phyloP scores from a whole-genome alignment of 495 filamentous ascomycete species.

The Diplogelasinospora grovesii region DNA sequence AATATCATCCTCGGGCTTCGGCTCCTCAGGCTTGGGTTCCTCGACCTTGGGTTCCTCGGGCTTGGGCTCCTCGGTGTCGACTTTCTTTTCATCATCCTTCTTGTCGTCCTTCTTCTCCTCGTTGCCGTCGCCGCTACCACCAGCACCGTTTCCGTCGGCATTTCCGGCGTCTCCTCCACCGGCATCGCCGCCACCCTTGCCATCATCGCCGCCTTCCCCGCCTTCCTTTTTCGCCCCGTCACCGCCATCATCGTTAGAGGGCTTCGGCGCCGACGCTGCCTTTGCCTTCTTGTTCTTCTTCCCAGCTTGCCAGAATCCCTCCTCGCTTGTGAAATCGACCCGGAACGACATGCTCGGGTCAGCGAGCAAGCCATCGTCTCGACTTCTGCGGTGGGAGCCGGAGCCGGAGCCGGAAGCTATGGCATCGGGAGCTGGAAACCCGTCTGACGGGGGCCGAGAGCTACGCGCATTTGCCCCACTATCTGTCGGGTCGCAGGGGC shows the following conservation, averaged over 20 bases:
- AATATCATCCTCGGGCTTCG: conserved; percentile 17
- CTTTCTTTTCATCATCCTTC: conserved; percentile 25
- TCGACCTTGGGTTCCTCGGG: conserved; percentile 21
- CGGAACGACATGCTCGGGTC: conserved; percentile 27
- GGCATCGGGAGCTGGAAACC: background rate
- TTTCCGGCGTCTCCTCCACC: conserved; percentile 22
- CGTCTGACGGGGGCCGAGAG: background rate
- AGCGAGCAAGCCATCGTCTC: conserved; percentile 15
- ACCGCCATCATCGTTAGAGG: conserved; percentile 13
- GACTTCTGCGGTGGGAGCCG: conserved; percentile 3
- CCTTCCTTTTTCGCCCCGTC: conserved; percentile 42
- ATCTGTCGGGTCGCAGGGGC: conserved; percentile 11
- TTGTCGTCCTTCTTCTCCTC: conserved; percentile 26
- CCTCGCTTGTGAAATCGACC: conserved; percentile 40
- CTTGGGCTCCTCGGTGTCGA: conserved; percentile 24
- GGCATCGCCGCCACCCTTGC: conserved; percentile 10
- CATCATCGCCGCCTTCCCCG: conserved; percentile 21
- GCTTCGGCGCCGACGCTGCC: conserved; percentile 3
- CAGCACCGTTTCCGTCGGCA: conserved; percentile 19
- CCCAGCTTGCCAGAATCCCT: conserved; percentile 38
- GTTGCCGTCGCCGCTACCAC: conserved; percentile 22
- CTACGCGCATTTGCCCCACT: conserved; percentile 16
- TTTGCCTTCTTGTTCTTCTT: conserved; percentile 33
- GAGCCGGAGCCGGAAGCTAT: background rate
- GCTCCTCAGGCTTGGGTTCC: conserved; percentile 6